phyloP scores from a whole-genome alignment of 192 early-diverging fungal species.

The Dissophora ornata region DNA sequence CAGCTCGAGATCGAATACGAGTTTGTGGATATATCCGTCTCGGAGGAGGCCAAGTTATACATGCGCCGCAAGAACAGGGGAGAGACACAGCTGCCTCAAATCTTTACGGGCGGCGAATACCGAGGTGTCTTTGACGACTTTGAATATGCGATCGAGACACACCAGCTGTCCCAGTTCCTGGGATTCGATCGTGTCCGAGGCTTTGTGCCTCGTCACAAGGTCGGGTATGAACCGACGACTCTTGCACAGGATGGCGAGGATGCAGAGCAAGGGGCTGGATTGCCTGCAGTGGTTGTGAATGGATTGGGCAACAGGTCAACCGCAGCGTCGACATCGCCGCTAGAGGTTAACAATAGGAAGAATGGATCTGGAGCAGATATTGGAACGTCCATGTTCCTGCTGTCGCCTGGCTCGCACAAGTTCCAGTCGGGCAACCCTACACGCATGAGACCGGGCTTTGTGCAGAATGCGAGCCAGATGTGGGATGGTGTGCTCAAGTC shows the following conservation, averaged over 20 bases:
- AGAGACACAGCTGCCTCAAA: conserved; percentile 56
- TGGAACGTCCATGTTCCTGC: conserved; percentile 34
- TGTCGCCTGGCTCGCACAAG: conserved; percentile 30
- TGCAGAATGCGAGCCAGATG: conserved; percentile 37
- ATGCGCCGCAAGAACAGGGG: conserved; percentile 57
- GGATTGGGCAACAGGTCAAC: conserved; percentile 13
- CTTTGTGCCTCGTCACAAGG: conserved; percentile 26
- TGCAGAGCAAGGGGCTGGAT: conserved; percentile 47
- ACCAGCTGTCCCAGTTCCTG: conserved; percentile 46
- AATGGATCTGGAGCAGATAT: conserved; percentile 5
- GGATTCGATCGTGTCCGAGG: conserved; percentile 31
- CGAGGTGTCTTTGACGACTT: conserved; percentile 50
- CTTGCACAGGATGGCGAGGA: conserved; percentile 44
- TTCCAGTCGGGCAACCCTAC: no score
- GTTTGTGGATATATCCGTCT: conserved; percentile 57
- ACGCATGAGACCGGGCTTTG: conserved; percentile 32
- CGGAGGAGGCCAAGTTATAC: conserved; percentile 52
- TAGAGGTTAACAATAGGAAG: not conserved
- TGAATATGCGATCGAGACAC: conserved; percentile 43
- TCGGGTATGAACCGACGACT: not conserved
- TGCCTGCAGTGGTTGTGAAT: conserved; percentile 33
- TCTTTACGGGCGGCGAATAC: conserved; percentile 63
- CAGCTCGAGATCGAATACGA: conserved; percentile 55
- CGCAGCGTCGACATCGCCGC: no score
- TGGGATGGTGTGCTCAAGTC: conserved; percentile 40